Percentiles rank a stretch among this genome's conserved stretches.
phyloP scores from a whole-genome alignment of 257 asterid genomes.

The Echium plantagineum region DNA sequence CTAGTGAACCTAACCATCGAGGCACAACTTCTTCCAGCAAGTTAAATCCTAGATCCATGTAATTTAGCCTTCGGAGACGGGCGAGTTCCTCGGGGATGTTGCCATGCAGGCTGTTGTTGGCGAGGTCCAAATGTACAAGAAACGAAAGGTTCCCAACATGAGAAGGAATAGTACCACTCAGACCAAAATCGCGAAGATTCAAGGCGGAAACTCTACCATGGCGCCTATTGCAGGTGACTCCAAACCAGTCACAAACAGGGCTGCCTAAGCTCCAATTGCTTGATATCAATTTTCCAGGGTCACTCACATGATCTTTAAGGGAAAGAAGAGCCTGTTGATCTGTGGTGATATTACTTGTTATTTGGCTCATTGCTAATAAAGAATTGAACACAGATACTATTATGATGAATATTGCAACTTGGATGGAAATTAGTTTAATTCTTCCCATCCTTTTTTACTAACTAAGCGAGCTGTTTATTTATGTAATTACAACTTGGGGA shows the following conservation, averaged over 20 bases:
- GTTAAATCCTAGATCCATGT: constrained; percentile 14
- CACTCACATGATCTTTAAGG: constrained; percentile 9
- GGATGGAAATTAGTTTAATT: too few relatives aligned
- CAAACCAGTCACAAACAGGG: constrained; percentile 22
- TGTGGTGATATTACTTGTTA: constrained; percentile 14
- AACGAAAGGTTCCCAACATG: constrained; percentile 26
- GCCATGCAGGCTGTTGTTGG: constrained; percentile 19
- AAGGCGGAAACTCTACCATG: constrained; percentile 20
- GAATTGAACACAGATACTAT: too few relatives aligned
- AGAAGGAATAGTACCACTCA: constrained; percentile 21
- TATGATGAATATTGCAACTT: too few relatives aligned
- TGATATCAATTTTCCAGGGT: constrained; percentile 7
- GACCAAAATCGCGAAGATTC: constrained; percentile 16
- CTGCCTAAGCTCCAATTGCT: constrained; percentile 18
- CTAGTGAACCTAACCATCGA: constrained; percentile 8
- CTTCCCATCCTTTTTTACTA: too few relatives aligned
- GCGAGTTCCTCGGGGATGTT: constrained; percentile 15
- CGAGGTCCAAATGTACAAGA: constrained; percentile 21
- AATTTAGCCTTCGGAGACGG: constrained; percentile 13
- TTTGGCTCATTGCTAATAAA: too few relatives aligned
- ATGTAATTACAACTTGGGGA: too few relatives aligned
- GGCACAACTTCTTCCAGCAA: constrained; percentile 18
- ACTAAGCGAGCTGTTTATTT: too few relatives aligned
- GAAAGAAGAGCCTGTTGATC: constrained; percentile 24
- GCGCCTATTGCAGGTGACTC: constrained; percentile 23